Evolutionary conservation across 163 green algal species (phyloP), one percentile per base, ranked within the genome.

Genomic region (Chloroidium sp.): DNA sequence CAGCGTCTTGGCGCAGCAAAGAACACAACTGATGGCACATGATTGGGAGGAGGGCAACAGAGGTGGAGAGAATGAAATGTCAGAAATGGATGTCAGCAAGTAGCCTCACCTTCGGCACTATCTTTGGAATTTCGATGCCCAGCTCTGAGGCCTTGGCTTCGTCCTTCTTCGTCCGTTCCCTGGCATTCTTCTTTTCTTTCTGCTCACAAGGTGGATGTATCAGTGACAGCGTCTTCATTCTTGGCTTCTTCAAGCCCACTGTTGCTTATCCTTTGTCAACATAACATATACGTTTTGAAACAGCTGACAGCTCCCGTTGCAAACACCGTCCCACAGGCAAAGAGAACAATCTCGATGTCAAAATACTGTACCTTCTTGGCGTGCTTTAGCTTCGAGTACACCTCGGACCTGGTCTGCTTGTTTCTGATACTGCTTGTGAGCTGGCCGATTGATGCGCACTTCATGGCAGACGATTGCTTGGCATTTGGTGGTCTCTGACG

Each of bases 361-460:
- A 57, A 4, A 62, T 59, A 77, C 0, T 4, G 57, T 58, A 93
- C 89, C 79, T 94, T 89, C 58, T 92, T 86, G 80, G 95, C 90
- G 75, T 92, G 84, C 81, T 93, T 95, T 1, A 98, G 88, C 81
- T 97, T 94, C 2, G 82, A 81, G 77, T 97, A 98, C 36, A 89
- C 74, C 79, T 94, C 86, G 4, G 87, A 86, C 58, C 94, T 86
- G 0, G 92, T 89, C 6, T 92, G 87, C 83, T 98, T 98, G 84
- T 98, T 98, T 64, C 85, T 87, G 59, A 98, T 98, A 75, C 88
- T 76, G 76, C 83, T 90, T 0, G 93, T 97, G 60, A 89, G 90
- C 88, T 94, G 86, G 1, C 94, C 94, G n/a, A 97, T 85, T 61
- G 77, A 76, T 36, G 77, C 13, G 10, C 61, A 36, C 36, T 36